Conservation (phyloP, 2,329 filamentous ascomycete genomes). For the Neofusicoccum parvum region DNA sequence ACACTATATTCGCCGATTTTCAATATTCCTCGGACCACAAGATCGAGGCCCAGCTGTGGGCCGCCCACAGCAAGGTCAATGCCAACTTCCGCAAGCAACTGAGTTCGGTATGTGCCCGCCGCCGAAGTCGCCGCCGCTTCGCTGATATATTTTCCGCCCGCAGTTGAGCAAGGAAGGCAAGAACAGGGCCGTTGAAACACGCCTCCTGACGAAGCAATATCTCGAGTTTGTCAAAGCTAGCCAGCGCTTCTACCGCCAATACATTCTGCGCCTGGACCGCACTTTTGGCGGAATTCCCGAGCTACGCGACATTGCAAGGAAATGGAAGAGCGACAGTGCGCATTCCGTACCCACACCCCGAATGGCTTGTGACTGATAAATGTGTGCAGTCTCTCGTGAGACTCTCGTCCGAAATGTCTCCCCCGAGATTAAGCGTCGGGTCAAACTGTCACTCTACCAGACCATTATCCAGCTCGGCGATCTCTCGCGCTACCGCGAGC, state of each 20-base stretch:
- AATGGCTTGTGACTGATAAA: conserved; percentile 31
- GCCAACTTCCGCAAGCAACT: conserved; percentile 73
- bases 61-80: conserved; percentile 76
- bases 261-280: conserved; percentile 73
- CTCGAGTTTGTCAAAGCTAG: conserved; percentile 82
- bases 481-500: conserved; percentile 80
- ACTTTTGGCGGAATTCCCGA: conserved; percentile 60
- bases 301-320: conserved; percentile 58
- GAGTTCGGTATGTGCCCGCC: conserved; percentile 46
- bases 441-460: conserved; percentile 76
- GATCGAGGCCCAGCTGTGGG: conserved; percentile 76
- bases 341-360: background rate
- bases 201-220: conserved; percentile 82
- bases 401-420: conserved; percentile 36
- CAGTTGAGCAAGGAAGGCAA: conserved; percentile 32
- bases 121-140: background rate
- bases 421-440: conserved; percentile 52
- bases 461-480: conserved; percentile 88
- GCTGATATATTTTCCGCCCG: background rate
- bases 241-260: conserved; percentile 85
- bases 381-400: conserved; percentile 36
- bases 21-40: conserved; percentile 63
- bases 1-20: conserved; percentile 72
- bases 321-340: conserved; percentile 34
- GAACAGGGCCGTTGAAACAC: conserved; percentile 62